phyloP scores from a whole-genome alignment of 108 stramenopile genomes.

The Skeletonema potamos region DNA sequence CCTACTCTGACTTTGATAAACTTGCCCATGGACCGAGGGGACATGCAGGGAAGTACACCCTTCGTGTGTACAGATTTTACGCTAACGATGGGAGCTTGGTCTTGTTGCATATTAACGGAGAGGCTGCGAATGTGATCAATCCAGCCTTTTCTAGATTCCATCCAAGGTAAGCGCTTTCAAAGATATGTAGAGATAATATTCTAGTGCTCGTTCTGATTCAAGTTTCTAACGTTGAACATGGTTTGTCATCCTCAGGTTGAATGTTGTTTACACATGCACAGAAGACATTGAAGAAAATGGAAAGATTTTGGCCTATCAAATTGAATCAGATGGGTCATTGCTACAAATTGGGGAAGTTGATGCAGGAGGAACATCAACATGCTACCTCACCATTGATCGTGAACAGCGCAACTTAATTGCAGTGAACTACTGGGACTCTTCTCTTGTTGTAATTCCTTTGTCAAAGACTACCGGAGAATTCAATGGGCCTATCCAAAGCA shows the following conservation, averaged over 20 bases:
- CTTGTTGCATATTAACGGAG: conserved; percentile 77
- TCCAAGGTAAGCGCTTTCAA: conserved; percentile 51
- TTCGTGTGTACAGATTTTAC: conserved; percentile 85
- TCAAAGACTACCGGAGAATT: conserved; percentile 70
- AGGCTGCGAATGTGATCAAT: conserved; percentile 76
- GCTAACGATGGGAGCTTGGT: conserved; percentile 80
- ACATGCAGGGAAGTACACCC: conserved; percentile 66
- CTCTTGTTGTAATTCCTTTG: conserved; percentile 83
- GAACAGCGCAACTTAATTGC: conserved; percentile 77
- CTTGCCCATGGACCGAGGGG: conserved; percentile 93
- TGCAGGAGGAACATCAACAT: conserved; percentile 91
- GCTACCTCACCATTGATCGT: conserved; percentile 92
- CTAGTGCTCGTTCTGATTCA: too few species aligned
- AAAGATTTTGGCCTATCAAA: conserved; percentile 73
- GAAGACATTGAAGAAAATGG: conserved; percentile 93
- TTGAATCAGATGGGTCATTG: conserved; percentile 67
- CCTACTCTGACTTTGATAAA: conserved; percentile 77
- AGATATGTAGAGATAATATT: too few species aligned
- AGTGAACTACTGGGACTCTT: conserved; percentile 95
- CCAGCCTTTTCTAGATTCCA: conserved; percentile 94
- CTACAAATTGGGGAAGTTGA: conserved; percentile 63
- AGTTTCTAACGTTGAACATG: neutral
- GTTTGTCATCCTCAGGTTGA: conserved; percentile 44
- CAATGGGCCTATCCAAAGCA: conserved; percentile 44
- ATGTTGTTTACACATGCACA: conserved; percentile 95